Conservation (phyloP, 2,329 filamentous ascomycete genomes). For the Aspergillus phoenicis region DNA sequence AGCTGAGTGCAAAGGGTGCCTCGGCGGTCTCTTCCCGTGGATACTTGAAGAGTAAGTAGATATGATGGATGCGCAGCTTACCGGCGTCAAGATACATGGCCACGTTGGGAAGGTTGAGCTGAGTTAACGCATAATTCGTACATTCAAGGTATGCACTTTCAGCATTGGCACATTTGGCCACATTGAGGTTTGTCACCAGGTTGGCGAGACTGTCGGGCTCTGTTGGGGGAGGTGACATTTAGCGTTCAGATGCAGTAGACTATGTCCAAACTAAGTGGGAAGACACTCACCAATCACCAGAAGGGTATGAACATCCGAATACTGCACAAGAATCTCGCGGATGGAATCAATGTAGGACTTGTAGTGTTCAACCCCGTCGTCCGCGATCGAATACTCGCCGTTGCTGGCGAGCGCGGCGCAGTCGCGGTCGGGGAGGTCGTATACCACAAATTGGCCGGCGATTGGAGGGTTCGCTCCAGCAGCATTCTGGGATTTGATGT, state of each 20-base stretch:
- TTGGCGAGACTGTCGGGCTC: conserved; percentile 67
- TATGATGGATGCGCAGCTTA: conserved; percentile 1
- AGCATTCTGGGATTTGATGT: conserved; percentile 52
- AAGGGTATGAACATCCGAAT: conserved; percentile 56
- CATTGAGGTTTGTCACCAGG: conserved; percentile 61
- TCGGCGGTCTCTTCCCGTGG: neutral
- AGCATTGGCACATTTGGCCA: conserved; percentile 58
- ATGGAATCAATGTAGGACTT: conserved; percentile 60
- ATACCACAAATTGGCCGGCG: conserved; percentile 61
- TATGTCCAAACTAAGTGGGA: too few species aligned
- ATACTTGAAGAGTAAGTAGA: neutral
- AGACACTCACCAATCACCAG: conserved; percentile 49
- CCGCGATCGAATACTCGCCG: conserved; percentile 60
- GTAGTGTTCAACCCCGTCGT: conserved; percentile 55
- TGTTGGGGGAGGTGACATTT: conserved; percentile 34
- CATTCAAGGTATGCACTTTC: conserved; percentile 58
- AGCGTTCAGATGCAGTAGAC: neutral
- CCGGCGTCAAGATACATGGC: conserved; percentile 66
- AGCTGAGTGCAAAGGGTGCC: neutral
- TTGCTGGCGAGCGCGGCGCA: conserved; percentile 66
- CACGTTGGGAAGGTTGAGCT: conserved; percentile 63
- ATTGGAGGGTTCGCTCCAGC: conserved; percentile 51
- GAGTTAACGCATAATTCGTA: conserved; percentile 58
- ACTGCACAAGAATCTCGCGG: conserved; percentile 54
- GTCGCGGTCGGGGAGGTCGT: conserved; percentile 66